Evolutionary conservation across 768 basidiomycete species (phyloP), one percentile per base, ranked within the genome.

Genomic region (Mycena albidolilacea): DNA sequence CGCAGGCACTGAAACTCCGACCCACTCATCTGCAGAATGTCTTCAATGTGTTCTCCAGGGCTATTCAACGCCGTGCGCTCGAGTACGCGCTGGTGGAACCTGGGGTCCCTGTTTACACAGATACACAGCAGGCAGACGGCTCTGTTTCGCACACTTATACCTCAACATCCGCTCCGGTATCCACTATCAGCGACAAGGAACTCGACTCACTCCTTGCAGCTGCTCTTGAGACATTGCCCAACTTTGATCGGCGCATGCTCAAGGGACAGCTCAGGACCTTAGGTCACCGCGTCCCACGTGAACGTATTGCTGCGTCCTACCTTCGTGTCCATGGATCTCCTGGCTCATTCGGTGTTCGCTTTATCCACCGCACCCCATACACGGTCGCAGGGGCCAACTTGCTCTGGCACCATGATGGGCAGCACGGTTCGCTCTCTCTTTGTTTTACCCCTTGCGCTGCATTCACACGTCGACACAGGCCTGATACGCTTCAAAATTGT

Each of bases 381-480:
- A 21, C 9, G 43, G 41, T 44, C 41, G 23, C 41, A 10, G 82
- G 83, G 79, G 7, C 79, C 84, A 14, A 85, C 86, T 57, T 70
- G 60, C 5, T 86, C 78, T 77, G 79, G 79, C 55, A 79, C 85
- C 54, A 82, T 86, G 4, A 81, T 82, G 82, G 81, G 0, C 81
- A 84, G 57, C 83, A 83, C 71, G 80, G 80, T 78, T 61, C 6
- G 69, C 64, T n/a, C 23, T 9, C 19, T 5, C 3, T 55, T 14
- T 12, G 30, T 7, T 10, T 10, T 4, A 19, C 14, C 9, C 0
- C 7, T 55, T 9, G 3, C 64, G 1, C 38, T 3, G 39, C 11
- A 55, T 35, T 38, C 7, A 65, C 19, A 6, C 21, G 6, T 48
- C 17, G 12, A 7, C 55, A 2, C 39, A 58, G 57, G 57, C 17